Evolutionary conservation across 164 flowering plant species (phyloP), one percentile per base, ranked within the genome.

Genomic region (Vitis rupestris): DNA sequence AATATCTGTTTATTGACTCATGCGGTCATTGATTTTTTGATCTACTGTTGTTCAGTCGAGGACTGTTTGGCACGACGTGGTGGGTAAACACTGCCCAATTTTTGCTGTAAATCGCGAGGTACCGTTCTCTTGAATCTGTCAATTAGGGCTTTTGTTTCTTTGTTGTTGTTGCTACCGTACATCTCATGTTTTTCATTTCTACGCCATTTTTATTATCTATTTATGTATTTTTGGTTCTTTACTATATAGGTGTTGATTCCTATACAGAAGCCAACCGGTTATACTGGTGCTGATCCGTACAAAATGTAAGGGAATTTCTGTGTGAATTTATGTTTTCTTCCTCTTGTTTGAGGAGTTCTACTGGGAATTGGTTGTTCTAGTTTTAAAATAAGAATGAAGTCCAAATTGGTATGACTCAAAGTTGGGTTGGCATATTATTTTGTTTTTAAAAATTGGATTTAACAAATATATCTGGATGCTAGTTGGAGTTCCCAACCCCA

Each of bases 91-190:
- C 14, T 93, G 99, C 74, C 95, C 98, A 0, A 82, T 91, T 27
- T 96, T 93, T 31, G 97, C 83, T 17, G 98, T 96, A 0, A 92
- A 96, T 85, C 97, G 99, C 0, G 99, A 96, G 98, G 99, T 95
- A 65, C 8, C 2, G n/a, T 50, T 17, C 50, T 44, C 31, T 65
- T 19, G 1, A 8, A 9, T 61, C 30, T 54, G 44, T 37, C 16
- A 8, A 1, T 52, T 65, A 31, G 51, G 58, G 49, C 48, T 67
- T 67, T 23, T 64, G 59, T 48, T 51, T 30, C 30, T 27, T 27
- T 55, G 30, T 55, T 52, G 61, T 13, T 65, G 52, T 58, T 6
- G 47, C 50, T 65, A n/a, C 56, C 59, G 10, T 56, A 47, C 15
- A 3, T 31, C 8, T 29, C 10, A 51, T 59, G 49, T 8, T 66